A percentile compares a stretch with the other conserved stretches of the same genome.
Evolutionary conservation across 2,329 filamentous ascomycete genomes (phyloP).

Genomic region (Aspergillus texensis): DNA sequence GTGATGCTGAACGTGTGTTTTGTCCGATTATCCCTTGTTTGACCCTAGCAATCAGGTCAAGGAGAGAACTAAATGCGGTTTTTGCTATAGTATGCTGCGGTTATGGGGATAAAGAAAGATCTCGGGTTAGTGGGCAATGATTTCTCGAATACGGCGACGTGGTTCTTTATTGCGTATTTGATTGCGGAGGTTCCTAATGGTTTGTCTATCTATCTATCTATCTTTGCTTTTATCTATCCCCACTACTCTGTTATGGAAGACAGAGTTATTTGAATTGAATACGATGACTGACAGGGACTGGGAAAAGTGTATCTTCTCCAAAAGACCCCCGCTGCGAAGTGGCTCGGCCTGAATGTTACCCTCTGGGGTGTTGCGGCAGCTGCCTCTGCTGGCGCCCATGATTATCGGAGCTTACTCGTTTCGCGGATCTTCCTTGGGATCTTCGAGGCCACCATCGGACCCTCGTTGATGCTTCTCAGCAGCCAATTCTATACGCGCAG

Average conservation of each 20-base stretch:
- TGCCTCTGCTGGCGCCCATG: conserved; percentile 54
- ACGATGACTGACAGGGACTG: neutral
- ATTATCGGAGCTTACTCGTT: conserved; percentile 57
- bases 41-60: neutral
- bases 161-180: conserved; percentile 62
- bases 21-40: too few species aligned
- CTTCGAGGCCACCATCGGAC: conserved; percentile 63
- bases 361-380: conserved; percentile 51
- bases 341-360: conserved; percentile 61
- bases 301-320: conserved; percentile 23
- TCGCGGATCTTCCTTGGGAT: conserved; percentile 62
- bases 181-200: conserved; percentile 62
- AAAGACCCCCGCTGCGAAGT: conserved; percentile 39
- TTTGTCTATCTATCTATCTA: conserved; percentile 23
- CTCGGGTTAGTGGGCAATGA: conserved; percentile 59
- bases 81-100: conserved; percentile 54
- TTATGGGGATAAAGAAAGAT: conserved; percentile 63
- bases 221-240: too few species aligned
- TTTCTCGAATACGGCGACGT: conserved; percentile 62
- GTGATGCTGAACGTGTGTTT: conserved; percentile 32
- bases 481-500: conserved; percentile 59
- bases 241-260: too few species aligned
- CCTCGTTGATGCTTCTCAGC: conserved; percentile 63
- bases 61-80: neutral
- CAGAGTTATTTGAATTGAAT: neutral